Base-by-base conservation (phyloP, 1,284 basidiomycete genomes). In the Cutaneotrichosporon curvatum region DNA sequence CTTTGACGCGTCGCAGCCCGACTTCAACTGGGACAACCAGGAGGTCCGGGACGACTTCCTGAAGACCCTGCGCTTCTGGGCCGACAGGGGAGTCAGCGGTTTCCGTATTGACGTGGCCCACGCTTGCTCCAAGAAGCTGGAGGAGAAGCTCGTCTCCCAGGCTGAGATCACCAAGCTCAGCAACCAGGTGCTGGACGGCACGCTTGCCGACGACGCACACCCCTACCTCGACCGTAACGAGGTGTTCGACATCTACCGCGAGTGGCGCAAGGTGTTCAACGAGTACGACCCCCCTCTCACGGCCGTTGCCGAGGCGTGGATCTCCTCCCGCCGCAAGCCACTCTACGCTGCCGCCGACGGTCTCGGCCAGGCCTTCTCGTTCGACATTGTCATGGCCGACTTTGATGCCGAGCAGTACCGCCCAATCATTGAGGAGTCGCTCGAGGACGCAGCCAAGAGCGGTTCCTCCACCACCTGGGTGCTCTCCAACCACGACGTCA, bases 11-110 rank as follows among this genome's bases (percentile, higher is more conserved):
- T 78, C 82, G 54, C 85, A 87, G 70, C 85, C 85, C 0, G 85
- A 87, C 65, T 69, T 86, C 28, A 86, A 88, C 67, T 87, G 84
- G 84, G 80, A 83, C 36, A 81, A 84, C 61, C 75, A 76, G 0
- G 76, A 77, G 31, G 79, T 84, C 11, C 72, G 81, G 21, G 72
- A 77, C 33, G 82, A 81, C 3, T 78, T 86, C 20, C 79, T 76
- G 71, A 78, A 81, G 35, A 69, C 81, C 32, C 82, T 87, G 77
- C 67, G 71, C 28, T 87, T 85, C 68, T 88, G 84, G 85, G 75
- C 82, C 20, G 77, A 82, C 48, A 74, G 80, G 50, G 84, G 85
- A 4, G 81, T 82, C 50, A 80, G 84, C 51, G 86, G 85, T 2
- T 88, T 87, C 68, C 73, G 82, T 14, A 55, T 68, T 25, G 66